Percentiles rank a stretch among this genome's conserved stretches.
Evolutionary conservation across 306 rosid species (phyloP).

Genomic region (Ziziphus jujuba): DNA sequence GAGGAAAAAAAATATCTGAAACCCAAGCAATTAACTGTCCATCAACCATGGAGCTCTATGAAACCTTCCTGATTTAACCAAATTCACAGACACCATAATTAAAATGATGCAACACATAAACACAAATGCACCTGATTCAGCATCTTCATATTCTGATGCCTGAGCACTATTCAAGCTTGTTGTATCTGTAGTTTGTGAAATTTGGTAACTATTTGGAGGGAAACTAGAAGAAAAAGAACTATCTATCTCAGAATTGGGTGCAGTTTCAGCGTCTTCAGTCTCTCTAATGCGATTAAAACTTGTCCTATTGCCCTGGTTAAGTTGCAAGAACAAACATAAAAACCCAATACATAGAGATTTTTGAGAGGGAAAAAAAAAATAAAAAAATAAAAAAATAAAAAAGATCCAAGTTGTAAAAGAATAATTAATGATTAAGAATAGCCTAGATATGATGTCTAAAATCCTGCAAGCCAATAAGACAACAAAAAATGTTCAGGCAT

Average conservation of each 20-base stretch:
- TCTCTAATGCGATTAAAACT: conserved; percentile 42
- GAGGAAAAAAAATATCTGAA: not conserved
- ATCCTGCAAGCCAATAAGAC: not conserved
- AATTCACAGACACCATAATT: conserved; percentile 5
- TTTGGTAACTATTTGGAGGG: conserved; percentile 43
- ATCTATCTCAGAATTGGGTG: conserved; percentile 46
- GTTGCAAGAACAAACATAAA: conserved; percentile 24
- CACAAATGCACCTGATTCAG: conserved; percentile 63
- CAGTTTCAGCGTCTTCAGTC: conserved; percentile 42
- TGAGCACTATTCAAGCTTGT: conserved; percentile 61
- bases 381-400: too few relatives aligned
- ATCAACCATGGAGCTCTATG: conserved; percentile 2
- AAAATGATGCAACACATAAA: conserved; percentile 15
- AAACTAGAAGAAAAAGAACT: conserved; percentile 48
- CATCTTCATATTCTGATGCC: conserved; percentile 73
- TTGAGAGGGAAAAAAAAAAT: too few relatives aligned
- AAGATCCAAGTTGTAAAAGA: not conserved
- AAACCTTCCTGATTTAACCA: conserved; percentile 6
- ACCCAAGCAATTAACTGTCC: conserved; percentile 4
- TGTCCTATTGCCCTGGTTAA: conserved; percentile 62
- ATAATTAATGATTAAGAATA: not conserved
- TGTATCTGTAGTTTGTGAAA: conserved; percentile 57
- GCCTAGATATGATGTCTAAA: not conserved
- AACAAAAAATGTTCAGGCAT: not conserved
- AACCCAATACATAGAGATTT: not conserved